Base-by-base conservation (phyloP, 2,329 filamentous ascomycete species). In the Ophiocordyceps camponoti-floridani region DNA sequence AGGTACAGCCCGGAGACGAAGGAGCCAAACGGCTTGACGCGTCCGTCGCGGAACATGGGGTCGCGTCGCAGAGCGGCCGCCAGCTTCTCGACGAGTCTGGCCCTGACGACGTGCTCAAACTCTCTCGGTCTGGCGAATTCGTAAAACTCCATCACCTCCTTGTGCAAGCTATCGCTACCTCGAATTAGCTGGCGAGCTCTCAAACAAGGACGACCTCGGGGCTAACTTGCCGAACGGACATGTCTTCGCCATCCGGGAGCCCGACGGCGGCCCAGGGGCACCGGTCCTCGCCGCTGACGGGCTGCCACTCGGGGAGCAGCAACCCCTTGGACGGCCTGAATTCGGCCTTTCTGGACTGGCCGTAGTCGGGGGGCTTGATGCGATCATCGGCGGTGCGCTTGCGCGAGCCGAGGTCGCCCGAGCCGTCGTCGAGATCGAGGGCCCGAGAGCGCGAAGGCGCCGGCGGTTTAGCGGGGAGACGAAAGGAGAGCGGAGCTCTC, bases 61-160 rank as follows among this genome's bases (percentile, higher is more conserved):
- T 65, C 65, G 13, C 59, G 66, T 47, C 68, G 69, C 54, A 93
- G 70, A 2, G 71, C 69, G 16, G 58, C 56, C 43, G 77, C 69
- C 2, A 96, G 67, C 16, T 85, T 78, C 3, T 75, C 63, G 31
- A 96, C 71, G 13, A 98, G 65, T 42, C 83, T 73, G 18, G 71
- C 62, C 10, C 91, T 84, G 45, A 94, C 76, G 3, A 70, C 66
- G 48, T 87, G 72, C 61, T 98, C 91, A 53, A 83, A 91, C 3
- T 73, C 62, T 41, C 75, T 73, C 3, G 91, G 91, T 49, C 73
- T 77, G 30, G 94, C 82, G 58, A 81, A 93, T 33, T 88, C 70
- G 58, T 88, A 93, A 58, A 95, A 96, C 53, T 93, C 84, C 28
- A 83, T 66, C 40, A 96, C 79, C 61, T 98, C 91, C 55, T 87